phyloP scores from a whole-genome alignment of 768 basidiomycete genomes.

The Exsudoporus frostii region DNA sequence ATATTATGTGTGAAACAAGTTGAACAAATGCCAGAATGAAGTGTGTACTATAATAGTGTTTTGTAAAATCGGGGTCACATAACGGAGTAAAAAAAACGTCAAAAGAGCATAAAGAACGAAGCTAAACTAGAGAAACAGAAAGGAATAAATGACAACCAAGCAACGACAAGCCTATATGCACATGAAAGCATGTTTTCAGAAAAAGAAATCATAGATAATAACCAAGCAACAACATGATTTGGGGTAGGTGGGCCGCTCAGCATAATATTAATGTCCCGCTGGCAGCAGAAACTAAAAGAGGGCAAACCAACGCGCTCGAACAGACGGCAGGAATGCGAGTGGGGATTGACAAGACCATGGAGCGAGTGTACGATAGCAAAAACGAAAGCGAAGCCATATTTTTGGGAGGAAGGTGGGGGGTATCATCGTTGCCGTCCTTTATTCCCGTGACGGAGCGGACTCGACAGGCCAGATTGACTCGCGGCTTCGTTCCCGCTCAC shows the following conservation, averaged over 20 bases:
- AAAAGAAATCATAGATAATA: constrained; percentile 27
- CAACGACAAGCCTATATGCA: constrained; percentile 24
- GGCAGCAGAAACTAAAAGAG: constrained; percentile 7
- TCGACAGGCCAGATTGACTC: constrained; percentile 31
- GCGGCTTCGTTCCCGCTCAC: constrained; percentile 30
- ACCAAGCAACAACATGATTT: constrained; percentile 19
- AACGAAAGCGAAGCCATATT: constrained; percentile 29
- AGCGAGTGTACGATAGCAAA: constrained; percentile 24
- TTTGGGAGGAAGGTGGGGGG: constrained; percentile 10
- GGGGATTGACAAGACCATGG: constrained; percentile 22
- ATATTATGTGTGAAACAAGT: constrained; percentile 31
- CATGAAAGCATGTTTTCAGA: constrained; percentile 27
- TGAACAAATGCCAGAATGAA: constrained; percentile 21
- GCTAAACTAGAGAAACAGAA: constrained; percentile 12
- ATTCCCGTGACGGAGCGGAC: constrained; percentile 27
- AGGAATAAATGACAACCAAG: constrained; percentile 28
- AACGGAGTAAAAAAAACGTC: constrained; percentile 12
- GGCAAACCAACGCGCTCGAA: constrained; percentile 12
- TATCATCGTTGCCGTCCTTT: constrained; percentile 18
- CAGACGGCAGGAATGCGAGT: constrained; percentile 17
- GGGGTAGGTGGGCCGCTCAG: constrained; percentile 19
- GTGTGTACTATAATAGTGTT: constrained; percentile 18
- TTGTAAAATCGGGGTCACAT: constrained; percentile 17
- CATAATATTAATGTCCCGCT: constrained; percentile 29
- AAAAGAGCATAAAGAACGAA: constrained; percentile 10